phyloP scores from a whole-genome alignment of 306 rosid species.

The Dryas alaskensis region DNA sequence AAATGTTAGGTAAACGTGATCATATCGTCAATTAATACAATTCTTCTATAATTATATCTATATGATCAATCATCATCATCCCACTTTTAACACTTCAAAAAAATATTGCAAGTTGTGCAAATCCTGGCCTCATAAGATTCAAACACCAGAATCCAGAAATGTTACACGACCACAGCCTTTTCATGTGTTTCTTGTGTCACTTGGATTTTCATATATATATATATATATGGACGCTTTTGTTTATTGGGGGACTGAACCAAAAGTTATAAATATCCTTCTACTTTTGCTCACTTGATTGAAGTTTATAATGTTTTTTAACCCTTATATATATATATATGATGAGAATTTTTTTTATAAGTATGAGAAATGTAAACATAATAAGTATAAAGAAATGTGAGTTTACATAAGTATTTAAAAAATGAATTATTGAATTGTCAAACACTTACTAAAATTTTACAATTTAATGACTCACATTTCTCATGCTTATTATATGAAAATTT shows the following conservation, averaged over 20 bases:
- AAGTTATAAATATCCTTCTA: neutral
- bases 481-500: too few relatives aligned
- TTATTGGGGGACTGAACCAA: neutral
- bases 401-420: too few relatives aligned
- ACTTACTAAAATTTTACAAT: too few relatives aligned
- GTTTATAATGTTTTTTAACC: too few relatives aligned
- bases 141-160: neutral
- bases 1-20: neutral
- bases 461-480: too few relatives aligned
- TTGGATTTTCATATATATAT: neutral
- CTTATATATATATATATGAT: too few relatives aligned
- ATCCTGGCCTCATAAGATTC: neutral
- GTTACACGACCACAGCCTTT: neutral
- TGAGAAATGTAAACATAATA: too few relatives aligned
- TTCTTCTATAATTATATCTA: too few relatives aligned
- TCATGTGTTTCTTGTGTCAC: neutral
- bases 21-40: neutral
- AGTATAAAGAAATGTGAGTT: too few relatives aligned
- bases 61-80: neutral
- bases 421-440: too few relatives aligned
- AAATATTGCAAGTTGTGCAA: neutral
- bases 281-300: too few relatives aligned
- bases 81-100: neutral
- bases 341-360: too few relatives aligned
- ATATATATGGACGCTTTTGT: constrained; percentile 1